These are phyloP conservation scores for Dendrobium officinale DNA, from an alignment of 106 monocot species.

Conservation along the genomic window DNA sequence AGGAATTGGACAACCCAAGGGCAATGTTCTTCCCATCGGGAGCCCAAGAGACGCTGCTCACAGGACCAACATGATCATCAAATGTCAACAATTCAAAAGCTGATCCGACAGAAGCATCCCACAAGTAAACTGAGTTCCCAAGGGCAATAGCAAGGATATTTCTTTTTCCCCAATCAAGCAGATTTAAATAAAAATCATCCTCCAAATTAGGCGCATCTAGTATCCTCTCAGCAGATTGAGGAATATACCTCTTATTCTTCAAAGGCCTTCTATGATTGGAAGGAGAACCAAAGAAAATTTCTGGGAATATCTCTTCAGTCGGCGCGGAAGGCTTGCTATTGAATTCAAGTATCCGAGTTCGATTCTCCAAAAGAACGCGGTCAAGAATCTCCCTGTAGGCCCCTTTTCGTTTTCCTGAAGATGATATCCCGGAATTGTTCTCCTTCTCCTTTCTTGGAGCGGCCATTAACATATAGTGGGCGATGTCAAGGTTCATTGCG, in stretches of 20 bases:
- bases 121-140: constrained; percentile 33
- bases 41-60: constrained; percentile 45
- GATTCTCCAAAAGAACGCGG: constrained; percentile 6
- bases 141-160: constrained; percentile 42
- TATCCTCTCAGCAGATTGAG: constrained; percentile 22
- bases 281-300: too few relatives aligned
- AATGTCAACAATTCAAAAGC: constrained; percentile 11
- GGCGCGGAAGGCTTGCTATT: constrained; percentile 24
- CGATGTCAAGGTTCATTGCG: too few relatives aligned
- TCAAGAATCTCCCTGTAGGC: constrained; percentile 16
- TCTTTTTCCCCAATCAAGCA: constrained; percentile 47
- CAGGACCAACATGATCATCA: constrained; percentile 15
- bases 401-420: constrained; percentile 1
- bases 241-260: not conserved
- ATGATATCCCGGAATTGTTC: too few relatives aligned
- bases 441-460: too few relatives aligned
- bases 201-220: constrained; percentile 29
- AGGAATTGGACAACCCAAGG: constrained; percentile 29
- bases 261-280: too few relatives aligned
- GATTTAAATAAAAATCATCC: constrained; percentile 40
- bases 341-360: constrained; percentile 23
- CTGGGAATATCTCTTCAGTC: not conserved
- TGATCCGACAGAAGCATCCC: constrained; percentile 10
- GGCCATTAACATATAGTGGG: too few relatives aligned
- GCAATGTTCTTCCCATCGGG: constrained; percentile 21